Conservation (phyloP, 2,329 filamentous ascomycete genomes). For the Cadophora gregata region DNA sequence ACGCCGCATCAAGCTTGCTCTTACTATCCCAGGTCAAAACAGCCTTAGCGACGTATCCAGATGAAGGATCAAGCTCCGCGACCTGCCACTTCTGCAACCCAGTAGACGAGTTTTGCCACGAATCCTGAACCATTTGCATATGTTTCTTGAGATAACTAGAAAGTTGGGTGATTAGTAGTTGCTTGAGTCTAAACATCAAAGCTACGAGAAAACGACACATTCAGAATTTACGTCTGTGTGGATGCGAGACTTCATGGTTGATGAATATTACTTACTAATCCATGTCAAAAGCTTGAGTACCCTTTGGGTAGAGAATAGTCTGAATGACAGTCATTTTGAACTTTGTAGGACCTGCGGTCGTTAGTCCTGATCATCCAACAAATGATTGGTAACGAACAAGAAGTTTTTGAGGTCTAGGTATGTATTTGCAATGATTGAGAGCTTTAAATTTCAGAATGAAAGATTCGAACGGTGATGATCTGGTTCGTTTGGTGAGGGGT, state of each 20-base stretch:
- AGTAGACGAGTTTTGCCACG: slow-evolving; percentile 5
- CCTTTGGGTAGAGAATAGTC: slow-evolving; percentile 24
- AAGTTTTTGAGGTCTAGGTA: background rate
- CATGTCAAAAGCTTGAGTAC: slow-evolving; percentile 18
- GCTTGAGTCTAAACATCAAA: background rate
- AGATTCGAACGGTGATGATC: background rate
- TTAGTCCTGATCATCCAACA: background rate
- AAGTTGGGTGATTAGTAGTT: background rate
- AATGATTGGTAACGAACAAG: background rate
- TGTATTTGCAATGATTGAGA: background rate
- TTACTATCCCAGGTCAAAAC: slow-evolving; percentile 17
- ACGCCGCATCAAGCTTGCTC: background rate
- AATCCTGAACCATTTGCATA: slow-evolving; percentile 15
- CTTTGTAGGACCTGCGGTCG: background rate
- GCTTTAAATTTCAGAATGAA: background rate
- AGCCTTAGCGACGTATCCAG: slow-evolving; percentile 8
- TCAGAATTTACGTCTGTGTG: background rate
- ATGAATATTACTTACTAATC: slow-evolving; percentile 17
- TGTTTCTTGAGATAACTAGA: slow-evolving; percentile 21
- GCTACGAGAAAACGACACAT: background rate
- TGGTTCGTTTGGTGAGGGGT: background rate
- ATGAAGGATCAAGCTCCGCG: slow-evolving; percentile 17
- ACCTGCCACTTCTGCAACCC: slow-evolving; percentile 18
- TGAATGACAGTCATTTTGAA: slow-evolving; percentile 14
- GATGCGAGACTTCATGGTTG: background rate